Base-by-base conservation (phyloP, 148 eudicot genomes). In the Persicaria tinctoria region DNA sequence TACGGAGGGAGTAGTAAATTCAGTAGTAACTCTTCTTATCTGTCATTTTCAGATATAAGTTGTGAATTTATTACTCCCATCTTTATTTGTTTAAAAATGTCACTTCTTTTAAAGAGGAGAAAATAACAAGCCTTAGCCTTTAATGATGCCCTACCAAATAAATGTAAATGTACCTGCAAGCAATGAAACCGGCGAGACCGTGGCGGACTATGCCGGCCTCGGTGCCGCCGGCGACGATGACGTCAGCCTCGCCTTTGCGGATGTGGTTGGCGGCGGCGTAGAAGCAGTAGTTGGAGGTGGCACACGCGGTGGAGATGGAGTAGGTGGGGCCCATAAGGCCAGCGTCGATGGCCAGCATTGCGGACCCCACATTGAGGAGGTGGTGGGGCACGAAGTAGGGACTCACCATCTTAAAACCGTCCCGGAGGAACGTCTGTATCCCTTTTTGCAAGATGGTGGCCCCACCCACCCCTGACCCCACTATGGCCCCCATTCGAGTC, bases 261-360 rank as follows among this genome's bases (percentile, higher is more conserved):
- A 89, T 87, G 76, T 89, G 93, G 77, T 81, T 89, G 48, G 90
- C 90, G 48, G 93, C 93, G 6, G 89, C 81, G 27, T 48, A 78
- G 75, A 87, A 84, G 83, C 89, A 85, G 78, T 87, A 85, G 70
- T 89, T 89, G 73, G 93, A 85, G 46, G 90, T 89, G 5, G 93
- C 93, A 81, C 90, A 89, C 51, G 93, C 93, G 13, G 93, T 84
- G 18, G 93, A 83, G 54, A 89, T 89, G 27, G 87, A 85, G 85
- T 89, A 89, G 59, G 81, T 87, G 12, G 86, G 85, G 23, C 93
- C 93, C 87, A 85, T 85, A 12, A 89, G 68, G 41, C 90, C 93
- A 1, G 85, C 80, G 53, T 89, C 86, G 47, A 89, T 89, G 4
- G 90, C 89, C 66, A 89, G 72, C 76, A 87, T 80, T 8, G 90